Evolutionary conservation across 345 rosid genomes (phyloP), one percentile per base, ranked within the genome.

Genomic region (Camelina sativa): DNA sequence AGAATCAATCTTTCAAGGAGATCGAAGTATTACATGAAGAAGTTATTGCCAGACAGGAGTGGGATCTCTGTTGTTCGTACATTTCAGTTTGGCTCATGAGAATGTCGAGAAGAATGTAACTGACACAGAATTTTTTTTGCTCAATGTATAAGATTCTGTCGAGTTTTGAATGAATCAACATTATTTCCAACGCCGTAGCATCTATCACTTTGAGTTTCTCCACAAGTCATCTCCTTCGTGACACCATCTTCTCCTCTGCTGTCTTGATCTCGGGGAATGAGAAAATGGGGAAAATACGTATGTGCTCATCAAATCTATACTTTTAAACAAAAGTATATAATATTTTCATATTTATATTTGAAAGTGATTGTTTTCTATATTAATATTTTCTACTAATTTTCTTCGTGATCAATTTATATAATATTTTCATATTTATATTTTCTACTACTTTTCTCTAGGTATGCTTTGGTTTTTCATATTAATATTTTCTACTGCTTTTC

Each of bases 1-100:
- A 87, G 69, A 77, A 91, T 94, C 80, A 86, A 91, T 83, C 85
- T 86, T 22, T 88, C 91, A 1, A 89, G 97, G 2, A 90, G 79
- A 32, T 94, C 95, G 0, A 94, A 94, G 81, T 91, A 91, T 76
- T 91, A 90, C 74, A 86, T 74, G 83, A 94, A 93, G 86, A 88
- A 84, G 72, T 74, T 94, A 80, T 73, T 84, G 0, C 95, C 97
- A n/a, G 85, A 87, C 73, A 85, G 62, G n/a, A 88, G 88, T 69
- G 98, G 97, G 51, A 94, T 89, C 11, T 80, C 80, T 20, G 83
- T 82, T 65, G 64, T 70, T 56, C 55, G 65, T 15, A 23, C 83
- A 50, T 82, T 60, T 41, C 62, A 76, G 51, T 65, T 11, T 1
- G 76, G 62, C 40, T 47, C 67, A 62, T 60, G 38, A 59, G 56